Conservation (phyloP, 139 green algal species). For the Tetradesmus lagerheimii region DNA sequence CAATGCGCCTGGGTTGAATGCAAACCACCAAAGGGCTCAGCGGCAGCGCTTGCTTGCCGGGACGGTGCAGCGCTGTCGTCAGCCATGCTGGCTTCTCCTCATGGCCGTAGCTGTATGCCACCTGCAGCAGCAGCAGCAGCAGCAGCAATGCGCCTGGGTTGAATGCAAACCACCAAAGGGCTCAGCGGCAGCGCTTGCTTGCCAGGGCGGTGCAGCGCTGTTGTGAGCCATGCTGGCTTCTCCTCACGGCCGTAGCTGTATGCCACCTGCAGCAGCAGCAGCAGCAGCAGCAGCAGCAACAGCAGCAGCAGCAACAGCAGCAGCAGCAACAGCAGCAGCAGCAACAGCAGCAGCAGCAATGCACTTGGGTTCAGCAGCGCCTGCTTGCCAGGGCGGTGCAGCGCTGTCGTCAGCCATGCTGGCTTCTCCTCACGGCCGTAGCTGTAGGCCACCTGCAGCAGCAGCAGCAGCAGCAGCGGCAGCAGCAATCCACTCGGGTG, state of each 20-base stretch:
- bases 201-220: neutral
- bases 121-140: no score
- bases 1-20: neutral
- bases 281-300: neutral
- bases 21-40: neutral
- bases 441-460: neutral
- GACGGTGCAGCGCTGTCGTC: neutral
- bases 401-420: conserved; percentile 8
- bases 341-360: neutral
- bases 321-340: neutral
- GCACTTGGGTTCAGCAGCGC: neutral
- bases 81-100: conserved; percentile 26
- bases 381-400: neutral
- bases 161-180: neutral
- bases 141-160: no score
- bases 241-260: neutral
- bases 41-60: no score
- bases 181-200: no score
- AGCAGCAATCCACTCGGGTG: neutral
- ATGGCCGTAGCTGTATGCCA: neutral
- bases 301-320: neutral
- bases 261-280: neutral
- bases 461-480: no score
- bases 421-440: conserved; percentile 8
- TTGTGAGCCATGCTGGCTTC: neutral